Evolutionary conservation across 1,139 yeast species (phyloP), one percentile per base, ranked within the genome.

Genomic region (Geotrichum aggregatum): DNA sequence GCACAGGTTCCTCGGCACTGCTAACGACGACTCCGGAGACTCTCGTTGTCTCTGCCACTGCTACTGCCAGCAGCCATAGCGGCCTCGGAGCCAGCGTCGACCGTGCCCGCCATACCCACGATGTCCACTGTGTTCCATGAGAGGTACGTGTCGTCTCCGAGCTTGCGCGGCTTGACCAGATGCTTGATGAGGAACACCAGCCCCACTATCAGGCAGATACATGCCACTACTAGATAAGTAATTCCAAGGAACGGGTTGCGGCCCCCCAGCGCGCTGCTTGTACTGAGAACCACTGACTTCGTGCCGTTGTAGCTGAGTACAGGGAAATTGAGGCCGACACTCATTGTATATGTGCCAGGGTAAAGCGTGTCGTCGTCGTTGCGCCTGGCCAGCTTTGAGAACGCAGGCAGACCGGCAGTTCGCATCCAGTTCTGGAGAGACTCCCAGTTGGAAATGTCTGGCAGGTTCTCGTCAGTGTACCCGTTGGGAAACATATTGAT

Each of bases 351-450:
- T 3, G 76, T 76, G 19, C 98, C 98, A 4, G 74, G 69, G 6
- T 69, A 65, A 62, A 92, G 70, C 2, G 72, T 67, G 33, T 79
- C 80, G 43, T 82, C 67, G 66, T 88, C 95, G 66, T 91, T 91
- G 65, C 96, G 80, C 59, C 82, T 74, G 1, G 85, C 88, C 65
- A 92, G 74, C 69, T 89, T 89, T 63, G 87, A 80, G 66, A 94
- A 92, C 33, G 82, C 82, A 7, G 98, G 84, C 56, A 94, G 76
- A 0, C 92, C 98, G 2, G 97, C 84, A 1, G 98, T 84, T 63
- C 89, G 83, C 97, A 92, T 91, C 99, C 99, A 92, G 67, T 91
- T 91, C 71, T 92, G 98, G 66, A 92, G 83, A 63, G 87, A 88
- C 56, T 76, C 80, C 92, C 94, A 84, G 11, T 73, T 71, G 19